Base-by-base conservation (phyloP, 106 monocot genomes). In the Agapanthus africanus region DNA sequence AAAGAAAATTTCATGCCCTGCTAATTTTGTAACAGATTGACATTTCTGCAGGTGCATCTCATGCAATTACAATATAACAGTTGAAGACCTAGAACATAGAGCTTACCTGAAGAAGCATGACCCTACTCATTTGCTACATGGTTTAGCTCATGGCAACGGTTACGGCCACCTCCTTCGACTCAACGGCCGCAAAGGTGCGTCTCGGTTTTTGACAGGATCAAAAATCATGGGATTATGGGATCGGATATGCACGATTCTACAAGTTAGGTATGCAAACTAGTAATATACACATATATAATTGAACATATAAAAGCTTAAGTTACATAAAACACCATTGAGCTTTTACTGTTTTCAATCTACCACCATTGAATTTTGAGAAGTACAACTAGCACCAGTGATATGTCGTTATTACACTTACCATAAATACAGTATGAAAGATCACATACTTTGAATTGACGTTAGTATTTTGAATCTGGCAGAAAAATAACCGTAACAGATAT, bases 151-250 rank as follows among this genome's bases (percentile, higher is more conserved):
- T 67, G 64, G 71, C 3, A 97, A 97, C 57, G 95, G 95, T 1
- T 86, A 80, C 65, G 95, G 91, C 3, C 91, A 91, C 54, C 91
- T 97, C 65, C 88, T 91, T 2, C 65, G 86, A 47, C 76, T 95
- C 3, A 95, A 95, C 60, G 95, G 95, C 2, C 77, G 74, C 38
- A 82, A 88, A 74, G 91, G 91, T 23, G 94, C 88, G 0, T 95
- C 95, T n/a, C 76, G 38, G 57, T 49, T 57, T 46, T 32, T 95
- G 2, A 77, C 78, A 10, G 91, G 95, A 19, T 57, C 66, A 60
- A 83, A 88, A 40, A 86, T 91, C 6, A 84, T 95, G 88, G 66
- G 63, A 9, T 95, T 95, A 54, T 95, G 91, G 95, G 95, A 91
- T 69, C 85, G 82, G 4, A 32, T 95, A 21, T 95, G 95, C 67